These are phyloP conservation scores for Penicillium freii DNA, from an alignment of 2,329 filamentous ascomycete species.

Conservation along the genomic window DNA sequence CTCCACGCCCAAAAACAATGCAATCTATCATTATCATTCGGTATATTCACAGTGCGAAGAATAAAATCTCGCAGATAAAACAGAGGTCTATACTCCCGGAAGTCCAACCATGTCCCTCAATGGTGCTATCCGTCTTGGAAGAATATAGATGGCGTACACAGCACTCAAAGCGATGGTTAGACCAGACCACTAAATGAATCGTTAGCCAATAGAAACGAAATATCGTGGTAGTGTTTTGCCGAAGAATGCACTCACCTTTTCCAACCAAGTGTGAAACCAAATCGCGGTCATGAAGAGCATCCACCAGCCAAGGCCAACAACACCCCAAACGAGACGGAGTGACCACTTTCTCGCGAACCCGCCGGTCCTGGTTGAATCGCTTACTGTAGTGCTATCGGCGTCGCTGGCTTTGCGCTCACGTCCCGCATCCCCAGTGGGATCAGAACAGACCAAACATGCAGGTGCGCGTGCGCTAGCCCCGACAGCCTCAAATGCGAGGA, in stretches of 20 bases:
- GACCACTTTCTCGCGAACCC: constrained; percentile 57
- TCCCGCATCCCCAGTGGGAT: constrained; percentile 38
- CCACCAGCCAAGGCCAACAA: constrained; percentile 77
- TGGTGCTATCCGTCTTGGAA: constrained; percentile 46
- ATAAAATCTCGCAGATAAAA: neutral
- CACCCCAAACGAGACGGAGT: constrained; percentile 50
- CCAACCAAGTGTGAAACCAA: constrained; percentile 98
- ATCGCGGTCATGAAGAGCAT: constrained; percentile 99
- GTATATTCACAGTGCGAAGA: constrained; percentile 10
- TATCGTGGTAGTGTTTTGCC: neutral
- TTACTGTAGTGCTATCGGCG: constrained; percentile 11
- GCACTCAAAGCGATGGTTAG: constrained; percentile 48
- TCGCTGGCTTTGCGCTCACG: constrained; percentile 36
- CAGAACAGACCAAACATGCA: constrained; percentile 27
- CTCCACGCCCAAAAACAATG: neutral
- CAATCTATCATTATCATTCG: constrained; percentile 13
- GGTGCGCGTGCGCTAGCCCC: constrained; percentile 54
- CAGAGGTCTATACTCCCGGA: constrained; percentile 34
- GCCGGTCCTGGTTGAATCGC: constrained; percentile 40
- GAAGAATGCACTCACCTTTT: constrained; percentile 66
- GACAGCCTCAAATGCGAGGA: constrained; percentile 78
- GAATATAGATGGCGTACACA: constrained; percentile 53
- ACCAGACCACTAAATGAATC: constrained; percentile 47
- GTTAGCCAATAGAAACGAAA: constrained; percentile 2
- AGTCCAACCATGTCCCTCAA: constrained; percentile 50